Evolutionary conservation across 2,329 filamentous ascomycete genomes (phyloP), one percentile per base, ranked within the genome.

Genomic region (Apiospora pterosperma): DNA sequence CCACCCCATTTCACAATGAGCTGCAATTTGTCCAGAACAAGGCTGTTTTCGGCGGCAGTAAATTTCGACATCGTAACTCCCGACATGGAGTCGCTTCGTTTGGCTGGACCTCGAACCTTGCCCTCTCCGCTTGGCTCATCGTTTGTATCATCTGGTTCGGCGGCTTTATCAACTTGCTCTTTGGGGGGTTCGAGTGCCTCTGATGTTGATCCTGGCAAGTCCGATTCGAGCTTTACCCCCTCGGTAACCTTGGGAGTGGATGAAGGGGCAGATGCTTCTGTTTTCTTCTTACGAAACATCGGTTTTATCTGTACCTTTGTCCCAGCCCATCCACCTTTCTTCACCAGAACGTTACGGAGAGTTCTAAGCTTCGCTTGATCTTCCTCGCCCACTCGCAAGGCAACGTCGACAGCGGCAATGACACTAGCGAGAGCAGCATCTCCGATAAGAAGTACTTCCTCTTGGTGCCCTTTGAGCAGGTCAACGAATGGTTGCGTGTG

Each of bases 261-360:
- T 44, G 67, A 69, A 1, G 74, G 65, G 3, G 74, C 61, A 65
- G 80, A 75, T 68, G 89, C 87, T 61, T 91, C 87, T 3, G 88
- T 86, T 73, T 89, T 92, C 73, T 93, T 90, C 80, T 95, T 97
- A 62, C 94, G 89, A 78, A 99, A 99, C 93, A 99, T 97, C 11
- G 96, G 96, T 78, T 99, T 99, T 76, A 99, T 98, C 78, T 99
- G 96, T 2, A 99, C 93, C 77, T 99, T 99, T 1, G 96, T 99
- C 0, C 96, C 96, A 4, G 93, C 90, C 91, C 95, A 97, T 23
- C 89, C 89, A 1, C 94, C 93, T 77, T 99, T 99, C 79, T 96
- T 96, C 48, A 92, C 89, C 7, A 99, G 81, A 6, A 96, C 95
- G 67, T 95, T 95, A 65, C 91, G 90, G 61, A 99, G 84, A 48